Evolutionary conservation across 169 alveolate species (phyloP).

Genomic region (Neospora caninum): DNA sequence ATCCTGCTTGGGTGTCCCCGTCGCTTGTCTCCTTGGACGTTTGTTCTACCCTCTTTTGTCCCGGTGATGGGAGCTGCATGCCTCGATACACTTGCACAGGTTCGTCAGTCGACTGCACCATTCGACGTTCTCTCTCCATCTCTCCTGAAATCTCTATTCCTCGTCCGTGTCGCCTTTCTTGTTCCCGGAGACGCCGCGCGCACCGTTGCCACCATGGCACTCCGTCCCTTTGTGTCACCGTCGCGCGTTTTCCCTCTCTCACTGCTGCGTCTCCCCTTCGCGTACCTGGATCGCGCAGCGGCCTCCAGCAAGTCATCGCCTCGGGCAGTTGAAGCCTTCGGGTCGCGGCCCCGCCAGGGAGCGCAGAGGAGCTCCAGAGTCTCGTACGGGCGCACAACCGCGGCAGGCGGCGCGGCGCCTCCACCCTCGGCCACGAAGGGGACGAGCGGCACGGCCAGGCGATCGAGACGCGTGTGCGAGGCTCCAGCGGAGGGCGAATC

Average conservation of each 20-base stretch:
- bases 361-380: conserved; percentile 22
- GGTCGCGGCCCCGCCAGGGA: not conserved
- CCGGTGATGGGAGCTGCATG: too few relatives aligned
- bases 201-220: not conserved
- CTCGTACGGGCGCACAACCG: not conserved
- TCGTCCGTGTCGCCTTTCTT: too few relatives aligned
- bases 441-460: not conserved
- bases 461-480: not conserved
- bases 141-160: too few relatives aligned
- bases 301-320: not conserved
- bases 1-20: too few relatives aligned
- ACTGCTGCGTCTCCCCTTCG: not conserved
- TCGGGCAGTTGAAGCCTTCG: not conserved
- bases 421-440: not conserved
- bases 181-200: too few relatives aligned
- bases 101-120: too few relatives aligned
- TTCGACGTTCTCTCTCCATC: too few relatives aligned
- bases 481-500: not conserved
- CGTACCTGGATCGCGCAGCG: not conserved
- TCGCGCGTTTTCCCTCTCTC: not conserved
- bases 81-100: too few relatives aligned
- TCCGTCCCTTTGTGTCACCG: not conserved
- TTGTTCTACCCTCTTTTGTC: too few relatives aligned
- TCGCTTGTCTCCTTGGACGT: too few relatives aligned
- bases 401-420: not conserved